A percentile compares a stretch with the other conserved stretches of the same genome.
These are phyloP conservation scores for Ceratobasidium sp. DNA, from an alignment of 1,284 basidiomycete genomes.

Conservation along the genomic window DNA sequence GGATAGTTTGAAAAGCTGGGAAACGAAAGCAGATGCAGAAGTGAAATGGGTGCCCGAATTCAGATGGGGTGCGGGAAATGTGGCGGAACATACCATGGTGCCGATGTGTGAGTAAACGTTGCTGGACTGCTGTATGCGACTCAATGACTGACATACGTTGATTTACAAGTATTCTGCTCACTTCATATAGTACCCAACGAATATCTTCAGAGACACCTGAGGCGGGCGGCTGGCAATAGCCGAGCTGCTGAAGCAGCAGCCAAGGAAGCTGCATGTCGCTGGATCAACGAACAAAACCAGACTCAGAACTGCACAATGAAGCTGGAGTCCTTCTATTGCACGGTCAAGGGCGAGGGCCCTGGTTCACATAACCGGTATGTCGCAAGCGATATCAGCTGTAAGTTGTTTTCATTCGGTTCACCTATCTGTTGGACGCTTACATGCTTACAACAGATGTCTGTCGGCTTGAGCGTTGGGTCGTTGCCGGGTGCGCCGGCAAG, in stretches of 20 bases:
- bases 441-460: background rate
- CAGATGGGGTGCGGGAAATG: background rate
- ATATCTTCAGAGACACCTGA: background rate
- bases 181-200: background rate
- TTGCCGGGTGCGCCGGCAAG: background rate
- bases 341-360: background rate
- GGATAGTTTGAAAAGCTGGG: conserved; percentile 8
- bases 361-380: background rate
- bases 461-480: background rate
- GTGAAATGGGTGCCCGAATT: background rate
- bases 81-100: background rate
- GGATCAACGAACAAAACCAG: background rate
- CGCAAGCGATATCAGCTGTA: background rate
- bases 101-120: conserved; percentile 15
- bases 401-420: background rate
- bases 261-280: background rate
- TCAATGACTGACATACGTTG: background rate
- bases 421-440: background rate
- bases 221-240: background rate
- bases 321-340: background rate
- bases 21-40: background rate
- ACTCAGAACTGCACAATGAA: background rate
- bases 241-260: background rate
- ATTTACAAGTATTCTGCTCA: background rate
- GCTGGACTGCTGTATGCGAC: too few species aligned